phyloP scores from a whole-genome alignment of 2,329 filamentous ascomycete species.

The Colletotrichum endophyticum region DNA sequence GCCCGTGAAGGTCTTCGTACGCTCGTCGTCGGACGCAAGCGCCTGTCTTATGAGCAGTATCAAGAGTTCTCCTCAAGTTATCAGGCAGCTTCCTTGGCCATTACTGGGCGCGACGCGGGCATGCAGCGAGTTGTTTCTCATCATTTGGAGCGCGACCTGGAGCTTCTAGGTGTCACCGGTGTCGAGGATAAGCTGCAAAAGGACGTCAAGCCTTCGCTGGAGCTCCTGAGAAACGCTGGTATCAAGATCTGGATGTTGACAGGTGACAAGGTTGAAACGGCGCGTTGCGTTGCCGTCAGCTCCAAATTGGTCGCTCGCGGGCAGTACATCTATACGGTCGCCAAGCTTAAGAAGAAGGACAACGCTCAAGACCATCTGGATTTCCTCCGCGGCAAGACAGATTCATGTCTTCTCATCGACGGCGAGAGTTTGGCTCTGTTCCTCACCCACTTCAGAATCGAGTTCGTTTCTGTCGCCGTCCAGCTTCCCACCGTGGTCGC shows the following conservation, averaged over 20 bases:
- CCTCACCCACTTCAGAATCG: slow-evolving; percentile 78
- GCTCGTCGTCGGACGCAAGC: slow-evolving; percentile 91
- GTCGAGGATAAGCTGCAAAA: slow-evolving; percentile 97
- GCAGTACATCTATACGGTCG: slow-evolving; percentile 94
- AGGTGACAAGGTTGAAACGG: slow-evolving; percentile 97
- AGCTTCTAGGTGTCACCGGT: slow-evolving; percentile 94
- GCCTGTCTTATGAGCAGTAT: slow-evolving; percentile 79
- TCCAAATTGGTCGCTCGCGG: slow-evolving; percentile 92
- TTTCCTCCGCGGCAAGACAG: slow-evolving; percentile 85
- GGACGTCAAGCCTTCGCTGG: slow-evolving; percentile 93
- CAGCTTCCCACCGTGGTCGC: slow-evolving; percentile 90
- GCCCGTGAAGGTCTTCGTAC: slow-evolving; percentile 94
- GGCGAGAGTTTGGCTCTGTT: slow-evolving; percentile 88
- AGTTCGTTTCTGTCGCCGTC: slow-evolving; percentile 90
- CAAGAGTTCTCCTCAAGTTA: slow-evolving; percentile 78
- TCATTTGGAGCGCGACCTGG: slow-evolving; percentile 85
- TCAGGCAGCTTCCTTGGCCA: slow-evolving; percentile 79
- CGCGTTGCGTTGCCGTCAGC: slow-evolving; percentile 92
- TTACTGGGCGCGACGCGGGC: slow-evolving; percentile 79
- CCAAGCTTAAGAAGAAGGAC: slow-evolving; percentile 83
- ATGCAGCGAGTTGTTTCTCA: slow-evolving; percentile 83
- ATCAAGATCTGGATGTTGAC: slow-evolving; percentile 99
- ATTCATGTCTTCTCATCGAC: slow-evolving; percentile 89
- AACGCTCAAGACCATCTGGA: slow-evolving; percentile 87
- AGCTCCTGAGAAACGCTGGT: slow-evolving; percentile 92